phyloP scores from a whole-genome alignment of 1,139 yeast genomes.

The Blastobotrys serpentis region DNA sequence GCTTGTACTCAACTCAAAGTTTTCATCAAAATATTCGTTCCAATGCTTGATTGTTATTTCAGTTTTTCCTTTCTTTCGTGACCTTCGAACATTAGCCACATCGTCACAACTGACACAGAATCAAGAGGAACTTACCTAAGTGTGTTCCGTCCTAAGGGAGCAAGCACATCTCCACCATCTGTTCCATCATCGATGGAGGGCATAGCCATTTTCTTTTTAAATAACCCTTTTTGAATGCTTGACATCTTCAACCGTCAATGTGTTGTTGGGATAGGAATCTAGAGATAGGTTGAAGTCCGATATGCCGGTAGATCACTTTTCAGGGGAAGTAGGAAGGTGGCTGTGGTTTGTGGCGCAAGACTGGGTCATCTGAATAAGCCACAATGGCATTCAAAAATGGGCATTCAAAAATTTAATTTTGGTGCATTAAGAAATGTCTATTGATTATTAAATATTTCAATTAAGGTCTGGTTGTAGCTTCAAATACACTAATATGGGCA shows the following conservation, averaged over 20 bases:
- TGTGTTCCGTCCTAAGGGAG: conserved; percentile 11
- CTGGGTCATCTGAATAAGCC: neutral
- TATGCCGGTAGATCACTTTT: too few species aligned
- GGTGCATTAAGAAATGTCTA: neutral
- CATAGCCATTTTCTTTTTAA: conserved; percentile 19
- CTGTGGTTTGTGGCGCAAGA: too few species aligned
- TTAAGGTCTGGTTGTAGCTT: conserved; percentile 39
- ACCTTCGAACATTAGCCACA: too few species aligned
- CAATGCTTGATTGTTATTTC: conserved; percentile 32
- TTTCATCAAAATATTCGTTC: conserved; percentile 44
- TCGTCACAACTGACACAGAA: too few species aligned
- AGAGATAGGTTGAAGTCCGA: too few species aligned
- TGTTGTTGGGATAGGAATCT: too few species aligned
- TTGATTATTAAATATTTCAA: conserved; percentile 3
- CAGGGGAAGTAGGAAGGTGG: too few species aligned
- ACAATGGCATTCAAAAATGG: conserved; percentile 6
- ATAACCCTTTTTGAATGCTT: conserved; percentile 18
- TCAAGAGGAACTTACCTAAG: conserved; percentile 8
- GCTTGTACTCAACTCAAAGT: conserved; percentile 30
- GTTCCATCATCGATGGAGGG: conserved; percentile 6
- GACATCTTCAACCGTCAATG: too few species aligned
- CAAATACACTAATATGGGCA: conserved; percentile 66
- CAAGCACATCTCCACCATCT: conserved; percentile 10
- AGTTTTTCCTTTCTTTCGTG: conserved; percentile 9
- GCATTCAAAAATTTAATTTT: neutral